Evolutionary conservation across 495 filamentous ascomycete species (phyloP).

Genomic region (Aspergillus ellipticus): DNA sequence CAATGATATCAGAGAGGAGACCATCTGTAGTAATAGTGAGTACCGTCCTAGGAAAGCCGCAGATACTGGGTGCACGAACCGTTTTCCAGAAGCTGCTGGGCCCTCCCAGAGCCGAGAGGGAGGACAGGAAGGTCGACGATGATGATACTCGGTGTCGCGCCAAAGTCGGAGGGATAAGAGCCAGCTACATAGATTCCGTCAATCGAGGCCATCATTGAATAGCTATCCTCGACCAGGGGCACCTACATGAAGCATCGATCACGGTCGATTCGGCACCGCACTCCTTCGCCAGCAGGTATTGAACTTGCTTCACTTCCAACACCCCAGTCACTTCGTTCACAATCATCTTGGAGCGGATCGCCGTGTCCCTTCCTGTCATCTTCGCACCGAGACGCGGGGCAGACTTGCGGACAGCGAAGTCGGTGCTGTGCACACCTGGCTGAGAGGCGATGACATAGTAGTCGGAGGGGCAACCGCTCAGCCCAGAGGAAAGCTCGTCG

Average conservation of each 20-base stretch:
- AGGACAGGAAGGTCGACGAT: conserved; percentile 51
- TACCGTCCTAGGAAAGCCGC: background rate
- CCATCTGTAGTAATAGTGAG: conserved; percentile 45
- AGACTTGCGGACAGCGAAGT: conserved; percentile 52
- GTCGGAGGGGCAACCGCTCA: conserved; percentile 67
- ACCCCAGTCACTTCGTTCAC: conserved; percentile 63
- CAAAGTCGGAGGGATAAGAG: conserved; percentile 41
- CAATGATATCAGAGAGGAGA: conserved; percentile 55
- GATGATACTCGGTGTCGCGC: conserved; percentile 46
- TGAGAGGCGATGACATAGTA: conserved; percentile 80
- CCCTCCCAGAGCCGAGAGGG: conserved; percentile 34
- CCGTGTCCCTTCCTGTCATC: conserved; percentile 46
- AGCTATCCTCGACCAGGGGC: background rate
- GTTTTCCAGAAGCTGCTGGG: conserved; percentile 43
- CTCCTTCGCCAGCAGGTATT: conserved; percentile 45
- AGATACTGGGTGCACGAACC: conserved; percentile 29
- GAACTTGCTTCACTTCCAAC: conserved; percentile 53
- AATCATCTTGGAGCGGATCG: conserved; percentile 45
- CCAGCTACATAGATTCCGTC: conserved; percentile 34
- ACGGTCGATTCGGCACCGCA: conserved; percentile 51
- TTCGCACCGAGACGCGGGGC: conserved; percentile 59
- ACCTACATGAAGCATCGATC: conserved; percentile 63
- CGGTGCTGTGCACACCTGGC: conserved; percentile 66
- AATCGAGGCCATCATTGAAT: conserved; percentile 6
- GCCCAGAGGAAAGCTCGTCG: conserved; percentile 31